phyloP scores from a whole-genome alignment of 148 eudicot species.

The Oxyria digyna region DNA sequence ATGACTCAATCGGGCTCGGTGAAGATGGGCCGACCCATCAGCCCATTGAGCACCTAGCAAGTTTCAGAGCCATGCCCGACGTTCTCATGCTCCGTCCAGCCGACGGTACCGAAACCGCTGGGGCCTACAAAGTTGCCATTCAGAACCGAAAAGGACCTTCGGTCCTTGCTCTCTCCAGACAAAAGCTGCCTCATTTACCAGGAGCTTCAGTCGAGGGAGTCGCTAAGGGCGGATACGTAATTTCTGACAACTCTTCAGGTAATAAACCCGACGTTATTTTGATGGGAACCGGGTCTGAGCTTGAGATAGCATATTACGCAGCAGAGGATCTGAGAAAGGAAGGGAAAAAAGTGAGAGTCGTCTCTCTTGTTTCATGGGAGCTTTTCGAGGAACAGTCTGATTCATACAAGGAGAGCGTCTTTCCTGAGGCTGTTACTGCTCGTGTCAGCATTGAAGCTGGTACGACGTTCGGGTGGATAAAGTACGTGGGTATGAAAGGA shows the following conservation, averaged over 20 bases:
- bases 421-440: slow-evolving; percentile 68
- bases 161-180: slow-evolving; percentile 78
- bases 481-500: slow-evolving; percentile 52
- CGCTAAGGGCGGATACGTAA: slow-evolving; percentile 65
- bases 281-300: slow-evolving; percentile 88
- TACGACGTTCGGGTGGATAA: slow-evolving; percentile 83
- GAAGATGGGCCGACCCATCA: slow-evolving; percentile 99
- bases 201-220: slow-evolving; percentile 88
- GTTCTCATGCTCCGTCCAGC: slow-evolving; percentile 92
- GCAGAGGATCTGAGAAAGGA: slow-evolving; percentile 90
- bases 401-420: slow-evolving; percentile 72
- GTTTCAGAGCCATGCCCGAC: slow-evolving; percentile 99
- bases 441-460: slow-evolving; percentile 98
- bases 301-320: slow-evolving; percentile 79
- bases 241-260: slow-evolving; percentile 62
- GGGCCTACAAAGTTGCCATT: slow-evolving; percentile 74
- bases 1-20: slow-evolving; percentile 96
- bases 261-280: slow-evolving; percentile 87
- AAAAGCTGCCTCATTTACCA: slow-evolving; percentile 70
- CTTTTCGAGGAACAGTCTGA: slow-evolving; percentile 71
- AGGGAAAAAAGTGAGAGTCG: slow-evolving; percentile 88
- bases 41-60: slow-evolving; percentile 92
- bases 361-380: slow-evolving; percentile 91
- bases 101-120: slow-evolving; percentile 93
- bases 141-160: slow-evolving; percentile 56